Evolutionary conservation across 257 asterid species (phyloP).

Genomic region (Solanum ahanhuiri): DNA sequence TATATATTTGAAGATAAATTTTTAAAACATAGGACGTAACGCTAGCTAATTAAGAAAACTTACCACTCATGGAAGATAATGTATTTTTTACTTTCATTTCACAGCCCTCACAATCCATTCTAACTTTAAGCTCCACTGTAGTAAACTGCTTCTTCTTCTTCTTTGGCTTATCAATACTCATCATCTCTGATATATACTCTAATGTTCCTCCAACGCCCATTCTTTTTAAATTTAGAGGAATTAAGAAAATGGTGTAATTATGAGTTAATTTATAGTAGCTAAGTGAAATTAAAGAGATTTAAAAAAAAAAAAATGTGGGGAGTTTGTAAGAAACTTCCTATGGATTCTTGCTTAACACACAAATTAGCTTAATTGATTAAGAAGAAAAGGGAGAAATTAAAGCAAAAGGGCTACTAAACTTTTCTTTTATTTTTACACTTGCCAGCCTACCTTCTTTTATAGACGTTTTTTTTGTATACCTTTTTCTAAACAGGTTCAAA

Average conservation of each 20-base stretch:
- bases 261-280: not conserved
- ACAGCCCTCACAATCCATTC: constrained; percentile 96
- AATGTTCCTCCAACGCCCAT: constrained; percentile 78
- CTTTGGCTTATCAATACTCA: constrained; percentile 45
- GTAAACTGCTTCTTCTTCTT: constrained; percentile 59
- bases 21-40: not conserved
- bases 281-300: not conserved
- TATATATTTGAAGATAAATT: not conserved
- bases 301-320: not conserved
- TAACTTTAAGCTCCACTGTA: constrained; percentile 70
- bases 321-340: constrained; percentile 6
- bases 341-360: constrained; percentile 19
- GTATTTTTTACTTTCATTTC: constrained; percentile 78
- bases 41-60: not conserved
- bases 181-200: constrained; percentile 62
- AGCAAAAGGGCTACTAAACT: constrained; percentile 6
- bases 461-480: not conserved
- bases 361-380: not conserved
- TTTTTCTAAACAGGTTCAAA: not conserved
- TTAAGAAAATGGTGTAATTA: not conserved
- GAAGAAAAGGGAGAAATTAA: not conserved
- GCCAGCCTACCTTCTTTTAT: constrained; percentile 8
- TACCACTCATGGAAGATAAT: constrained; percentile 65
- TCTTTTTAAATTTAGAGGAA: not conserved
- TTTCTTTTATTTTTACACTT: not conserved